These are phyloP conservation scores for Chloris gayana DNA, from an alignment of 176 grass and related monocot species.

Conservation along the genomic window DNA sequence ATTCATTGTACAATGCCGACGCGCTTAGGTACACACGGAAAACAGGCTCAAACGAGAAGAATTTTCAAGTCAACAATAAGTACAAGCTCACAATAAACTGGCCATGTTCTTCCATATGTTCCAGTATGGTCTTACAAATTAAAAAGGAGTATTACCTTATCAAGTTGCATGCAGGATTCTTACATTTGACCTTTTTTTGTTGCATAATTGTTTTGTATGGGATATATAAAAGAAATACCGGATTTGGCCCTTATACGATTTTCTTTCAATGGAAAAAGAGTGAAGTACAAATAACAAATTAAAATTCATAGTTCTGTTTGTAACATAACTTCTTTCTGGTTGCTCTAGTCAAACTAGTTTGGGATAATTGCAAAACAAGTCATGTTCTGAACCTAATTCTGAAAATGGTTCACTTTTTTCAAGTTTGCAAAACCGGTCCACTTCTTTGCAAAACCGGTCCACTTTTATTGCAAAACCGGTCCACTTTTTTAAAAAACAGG, in stretches of 20 bases:
- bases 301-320: background rate
- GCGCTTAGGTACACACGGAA: background rate
- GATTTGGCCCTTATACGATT: background rate
- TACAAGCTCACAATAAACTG: slow-evolving; percentile 23
- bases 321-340: background rate
- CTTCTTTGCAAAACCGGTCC: too few species aligned
- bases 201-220: background rate
- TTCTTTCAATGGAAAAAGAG: background rate
- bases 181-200: background rate
- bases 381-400: background rate
- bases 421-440: too few species aligned
- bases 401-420: too few species aligned
- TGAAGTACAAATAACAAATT: background rate
- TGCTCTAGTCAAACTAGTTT: too few species aligned
- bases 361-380: too few species aligned
- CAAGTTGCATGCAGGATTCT: slow-evolving; percentile 8
- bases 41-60: background rate
- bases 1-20: background rate
- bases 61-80: slow-evolving; percentile 5
- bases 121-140: background rate
- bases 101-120: slow-evolving; percentile 20
- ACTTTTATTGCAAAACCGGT: too few species aligned
- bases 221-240: background rate
- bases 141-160: background rate
- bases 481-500: too few species aligned